Percentiles rank a stretch among this genome's conserved stretches.
Conservation (phyloP, 148 eudicot species). For the Rhododendron williamsianum region DNA sequence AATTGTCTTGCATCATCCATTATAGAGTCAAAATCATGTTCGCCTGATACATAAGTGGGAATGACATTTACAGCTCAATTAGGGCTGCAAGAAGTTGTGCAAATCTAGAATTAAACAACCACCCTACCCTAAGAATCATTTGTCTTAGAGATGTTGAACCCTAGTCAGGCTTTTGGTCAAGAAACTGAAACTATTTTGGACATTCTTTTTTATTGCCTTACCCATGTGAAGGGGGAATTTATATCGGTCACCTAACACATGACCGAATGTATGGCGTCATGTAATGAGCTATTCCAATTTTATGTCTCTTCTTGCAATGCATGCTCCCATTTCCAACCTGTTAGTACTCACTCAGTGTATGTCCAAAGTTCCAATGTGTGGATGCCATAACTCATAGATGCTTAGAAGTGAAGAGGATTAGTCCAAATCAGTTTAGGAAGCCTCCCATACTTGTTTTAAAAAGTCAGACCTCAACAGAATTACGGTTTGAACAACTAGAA, state of each 20-base stretch:
- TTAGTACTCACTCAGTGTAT: too few species aligned
- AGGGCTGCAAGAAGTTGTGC: too few species aligned
- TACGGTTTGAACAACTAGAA: neutral
- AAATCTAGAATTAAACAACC: neutral
- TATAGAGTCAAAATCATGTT: too few species aligned
- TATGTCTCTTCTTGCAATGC: neutral
- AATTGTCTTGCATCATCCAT: too few species aligned
- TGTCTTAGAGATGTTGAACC: neutral
- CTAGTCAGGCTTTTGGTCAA: neutral
- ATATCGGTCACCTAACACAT: neutral
- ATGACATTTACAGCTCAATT: too few species aligned
- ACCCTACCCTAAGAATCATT: neutral
- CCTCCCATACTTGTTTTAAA: neutral
- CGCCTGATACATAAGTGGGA: too few species aligned
- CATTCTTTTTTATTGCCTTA: neutral
- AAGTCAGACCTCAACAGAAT: neutral
- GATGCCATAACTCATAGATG: neutral
- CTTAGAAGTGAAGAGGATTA: neutral
- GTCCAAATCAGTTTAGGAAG: neutral
- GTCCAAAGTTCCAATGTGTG: neutral
- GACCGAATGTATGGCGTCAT: neutral
- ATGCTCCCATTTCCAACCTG: too few species aligned
- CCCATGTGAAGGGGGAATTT: neutral
- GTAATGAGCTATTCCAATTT: neutral
- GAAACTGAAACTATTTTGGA: neutral